Percentiles rank a stretch among this genome's conserved stretches.
These are phyloP conservation scores for Chrysochromulina parva DNA, from an alignment of 78 protist species.

Conservation along the genomic window DNA sequence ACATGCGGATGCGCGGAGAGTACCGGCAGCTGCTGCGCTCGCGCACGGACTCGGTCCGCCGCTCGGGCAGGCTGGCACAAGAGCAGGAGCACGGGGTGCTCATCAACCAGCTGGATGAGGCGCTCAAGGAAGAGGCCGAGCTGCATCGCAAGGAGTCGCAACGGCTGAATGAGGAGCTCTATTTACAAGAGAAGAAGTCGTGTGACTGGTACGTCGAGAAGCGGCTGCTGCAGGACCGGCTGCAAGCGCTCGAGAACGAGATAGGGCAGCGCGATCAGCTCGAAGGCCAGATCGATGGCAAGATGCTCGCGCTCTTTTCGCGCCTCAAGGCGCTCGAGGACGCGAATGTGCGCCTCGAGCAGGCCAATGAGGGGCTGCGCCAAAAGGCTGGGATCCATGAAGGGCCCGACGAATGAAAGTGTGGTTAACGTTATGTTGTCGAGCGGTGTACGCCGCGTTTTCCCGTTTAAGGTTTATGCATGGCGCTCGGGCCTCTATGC, in stretches of 20 bases:
- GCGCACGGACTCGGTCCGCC: not conserved
- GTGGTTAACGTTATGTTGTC: too few relatives aligned
- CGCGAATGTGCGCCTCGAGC: not conserved
- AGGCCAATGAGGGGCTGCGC: not conserved
- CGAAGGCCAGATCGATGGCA: not conserved
- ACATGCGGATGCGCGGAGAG: not conserved
- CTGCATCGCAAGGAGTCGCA: constrained; percentile 2
- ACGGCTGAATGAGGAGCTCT: constrained; percentile 17
- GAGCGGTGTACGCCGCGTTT: too few relatives aligned
- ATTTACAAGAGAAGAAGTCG: not conserved
- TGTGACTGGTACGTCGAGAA: not conserved
- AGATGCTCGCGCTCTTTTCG: not conserved
- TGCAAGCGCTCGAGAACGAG: not conserved
- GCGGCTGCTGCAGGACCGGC: not conserved
- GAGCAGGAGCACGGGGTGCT: not conserved
- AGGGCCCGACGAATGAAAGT: too few relatives aligned
- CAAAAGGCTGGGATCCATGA: too few relatives aligned
- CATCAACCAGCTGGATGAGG: not conserved
- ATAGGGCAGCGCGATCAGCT: not conserved
- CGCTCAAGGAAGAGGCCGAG: not conserved
- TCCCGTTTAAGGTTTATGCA: too few relatives aligned
- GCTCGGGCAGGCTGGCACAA: too few relatives aligned
- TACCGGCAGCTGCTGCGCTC: not conserved
- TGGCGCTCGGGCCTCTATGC: too few relatives aligned
- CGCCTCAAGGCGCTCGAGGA: not conserved